Evolutionary conservation across 768 basidiomycete species (phyloP), one percentile per base, ranked within the genome.

Genomic region (Cytidiella melzeri): DNA sequence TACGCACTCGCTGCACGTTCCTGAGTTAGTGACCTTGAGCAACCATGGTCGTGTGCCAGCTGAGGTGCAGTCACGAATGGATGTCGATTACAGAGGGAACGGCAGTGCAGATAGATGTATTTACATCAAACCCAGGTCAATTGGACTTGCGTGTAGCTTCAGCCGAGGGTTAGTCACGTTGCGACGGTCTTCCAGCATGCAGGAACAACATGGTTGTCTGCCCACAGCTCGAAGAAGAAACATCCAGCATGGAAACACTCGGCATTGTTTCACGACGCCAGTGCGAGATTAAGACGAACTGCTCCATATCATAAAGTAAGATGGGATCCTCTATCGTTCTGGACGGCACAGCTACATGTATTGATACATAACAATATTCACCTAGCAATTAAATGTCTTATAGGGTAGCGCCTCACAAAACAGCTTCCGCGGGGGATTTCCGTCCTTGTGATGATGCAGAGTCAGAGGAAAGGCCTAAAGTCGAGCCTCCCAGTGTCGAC

Each of bases 1-100:
- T 25, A 86, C 75, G 0, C 81, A 80, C 61, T 71, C 76, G 4
- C 63, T 82, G 4, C 76, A 80, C 55, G 73, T 80, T n/a, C 64
- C 82, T 5, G 74, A 79, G n/a, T n/a, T n/a, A n/a, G n/a, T n/a
- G n/a, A n/a, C n/a, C n/a, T n/a, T n/a, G n/a, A n/a, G n/a, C n/a
- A n/a, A n/a, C n/a, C n/a, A n/a, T n/a, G n/a, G n/a, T n/a, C n/a
- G n/a, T n/a, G n/a, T n/a, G n/a, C n/a, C n/a, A n/a, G n/a, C n/a
- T n/a, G n/a, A n/a, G n/a, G n/a, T n/a, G n/a, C n/a, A n/a, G n/a
- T n/a, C n/a, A n/a, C n/a, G n/a, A n/a, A n/a, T n/a, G n/a, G n/a
- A n/a, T n/a, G n/a, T n/a, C n/a, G n/a, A n/a, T n/a, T n/a, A n/a
- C n/a, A n/a, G n/a, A n/a, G n/a, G n/a, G n/a, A n/a, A n/a, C n/a